Base-by-base conservation (phyloP, 129 eudicot species). In the carrot (Daucus carota) region DNA sequence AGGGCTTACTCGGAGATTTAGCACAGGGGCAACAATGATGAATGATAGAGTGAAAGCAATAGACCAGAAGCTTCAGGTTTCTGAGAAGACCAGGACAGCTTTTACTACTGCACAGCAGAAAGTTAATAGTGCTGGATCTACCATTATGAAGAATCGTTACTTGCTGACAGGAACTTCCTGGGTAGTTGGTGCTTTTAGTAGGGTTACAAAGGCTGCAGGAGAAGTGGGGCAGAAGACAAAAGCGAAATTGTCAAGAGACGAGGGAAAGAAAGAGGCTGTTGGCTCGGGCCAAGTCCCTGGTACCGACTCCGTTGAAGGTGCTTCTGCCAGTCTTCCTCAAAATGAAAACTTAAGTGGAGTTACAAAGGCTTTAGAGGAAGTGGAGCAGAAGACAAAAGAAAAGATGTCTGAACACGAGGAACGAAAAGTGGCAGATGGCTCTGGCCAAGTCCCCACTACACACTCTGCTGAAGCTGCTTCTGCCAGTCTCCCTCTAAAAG, bases 11-110 rank as follows among this genome's bases (percentile, higher is more conserved):
- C 90, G 86, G 74, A 90, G 89, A 82, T 79, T 93, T 83, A 84
- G 65, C 75, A 22, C 82, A 1, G 97, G 98, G 59, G 86, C 97
- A 11, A 75, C 92, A 34, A 78, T 93, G 18, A 88, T 93, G 85
- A 93, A 91, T 36, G 96, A 90, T 67, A 93, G 89, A 75, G 95
- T 89, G 66, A 87, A 77, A 78, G 98, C 85, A 74, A 71, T 94
- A 86, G 97, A 94, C 81, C 89, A 94, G 84, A 91, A 89, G 66
- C 88, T 89, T 67, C 98, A 91, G 79, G 97, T 94, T 34, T 86
- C 96, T 0, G 98, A 89, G 45, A 94, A 84, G 93, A 86, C 98
- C 34, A 94, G 85, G 76, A 79, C 93, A 6, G 98, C 92, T 3
- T 81, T 91, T 43, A 86, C 92, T 5, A 85, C 89, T 52, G 97